phyloP scores from a whole-genome alignment of 148 eudicot species.

The Chenopodium berlandieri region DNA sequence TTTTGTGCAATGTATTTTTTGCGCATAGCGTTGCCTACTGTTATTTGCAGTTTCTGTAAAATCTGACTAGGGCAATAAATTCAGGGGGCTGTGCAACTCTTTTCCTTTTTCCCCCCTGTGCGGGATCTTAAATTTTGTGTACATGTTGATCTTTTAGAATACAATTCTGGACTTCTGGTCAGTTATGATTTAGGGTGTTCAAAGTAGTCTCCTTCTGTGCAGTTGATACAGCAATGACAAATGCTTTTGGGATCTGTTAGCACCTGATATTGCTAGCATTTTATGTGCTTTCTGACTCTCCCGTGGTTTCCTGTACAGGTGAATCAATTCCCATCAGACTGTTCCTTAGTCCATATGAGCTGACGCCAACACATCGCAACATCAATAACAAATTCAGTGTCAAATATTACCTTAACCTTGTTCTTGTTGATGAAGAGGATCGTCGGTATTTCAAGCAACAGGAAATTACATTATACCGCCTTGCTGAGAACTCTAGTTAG shows the following conservation, averaged over 20 bases:
- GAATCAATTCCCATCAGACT: slow-evolving; percentile 94
- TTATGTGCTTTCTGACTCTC: slow-evolving; percentile 1
- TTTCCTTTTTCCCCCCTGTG: not conserved
- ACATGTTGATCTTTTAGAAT: not conserved
- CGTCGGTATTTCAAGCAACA: slow-evolving; percentile 98
- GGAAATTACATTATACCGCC: slow-evolving; percentile 84
- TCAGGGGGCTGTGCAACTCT: not conserved
- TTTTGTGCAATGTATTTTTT: not conserved
- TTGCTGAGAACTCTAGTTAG: slow-evolving; percentile 48
- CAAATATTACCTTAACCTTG: slow-evolving; percentile 86
- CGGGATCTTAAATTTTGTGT: not conserved
- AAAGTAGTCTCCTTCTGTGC: not conserved
- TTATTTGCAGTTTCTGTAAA: not conserved
- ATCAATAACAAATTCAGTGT: slow-evolving; percentile 98
- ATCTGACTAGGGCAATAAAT: not conserved
- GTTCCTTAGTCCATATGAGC: slow-evolving; percentile 92
- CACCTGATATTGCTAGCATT: not conserved
- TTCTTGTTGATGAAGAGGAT: slow-evolving; percentile 96
- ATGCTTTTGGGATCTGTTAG: not conserved
- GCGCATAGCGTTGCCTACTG: not conserved
- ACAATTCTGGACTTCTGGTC: not conserved
- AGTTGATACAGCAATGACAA: not conserved
- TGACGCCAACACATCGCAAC: slow-evolving; percentile 91
- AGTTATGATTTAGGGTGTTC: not conserved
- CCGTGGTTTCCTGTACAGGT: slow-evolving; percentile 42